Evolutionary conservation across 106 monocot genomes (phyloP), one percentile per base, ranked within the genome.

Genomic region (Amphibolis antarctica): DNA sequence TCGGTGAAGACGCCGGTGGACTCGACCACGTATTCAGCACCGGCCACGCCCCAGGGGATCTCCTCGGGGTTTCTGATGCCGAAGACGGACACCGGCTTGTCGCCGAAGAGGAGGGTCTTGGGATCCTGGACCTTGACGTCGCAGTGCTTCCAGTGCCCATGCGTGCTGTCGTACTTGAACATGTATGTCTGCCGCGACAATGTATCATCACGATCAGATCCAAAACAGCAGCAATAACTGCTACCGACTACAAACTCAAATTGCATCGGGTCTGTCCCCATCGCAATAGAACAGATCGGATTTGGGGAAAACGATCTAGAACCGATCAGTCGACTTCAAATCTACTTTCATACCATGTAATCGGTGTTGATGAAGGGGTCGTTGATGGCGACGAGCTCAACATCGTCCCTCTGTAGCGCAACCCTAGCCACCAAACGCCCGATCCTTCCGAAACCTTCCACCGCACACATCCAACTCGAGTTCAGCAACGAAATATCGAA

Each of bases 341-440:
- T 27, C 21, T 23, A 21, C 25, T 62, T 43, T 7, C 62, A 23
- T 79, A 93, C 93, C 93, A 93, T 93, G 85, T 93, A 93, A 24
- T 93, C 93, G 4, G 93, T 85, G 71, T 76, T 81, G 76, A 88
- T 93, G 74, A 93, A 93, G n/a, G 93, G 93, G 64, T 93, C 93
- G 54, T 93, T 93, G 20, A 93, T 72, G 28, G 93, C 93, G 5
- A 93, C 93, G 20, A 88, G 78, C 83, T 93, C 93, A 42, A 88
- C 78, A 68, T 93, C 93, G 20, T 81, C 69, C 36, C 78, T 80
- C 76, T 82, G 85, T 9, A 93, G 88, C 0, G 84, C 88, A 10
- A 85, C 92, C 63, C 92, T 82, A 4, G 92, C 92, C 6, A 93
- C 92, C 58, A 93, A 44, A 46, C 92, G 64, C n/a, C 93, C 93